Percentiles rank a stretch among this genome's conserved stretches.
Conservation (phyloP, 768 basidiomycete species). For the Collybia sordida region DNA sequence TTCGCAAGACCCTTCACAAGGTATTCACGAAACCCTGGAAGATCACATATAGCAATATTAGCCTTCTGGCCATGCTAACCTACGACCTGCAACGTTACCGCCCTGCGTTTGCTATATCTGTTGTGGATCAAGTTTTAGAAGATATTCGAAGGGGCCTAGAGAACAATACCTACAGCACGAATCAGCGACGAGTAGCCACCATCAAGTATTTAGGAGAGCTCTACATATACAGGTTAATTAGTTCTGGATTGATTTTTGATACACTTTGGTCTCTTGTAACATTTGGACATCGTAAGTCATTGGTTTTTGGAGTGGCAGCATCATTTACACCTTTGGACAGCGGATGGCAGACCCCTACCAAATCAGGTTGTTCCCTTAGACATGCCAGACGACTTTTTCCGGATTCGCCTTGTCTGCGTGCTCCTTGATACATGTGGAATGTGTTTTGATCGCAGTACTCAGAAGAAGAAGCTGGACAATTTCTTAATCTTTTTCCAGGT, state of each 20-base stretch:
- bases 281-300: slow-evolving; percentile 90
- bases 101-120: slow-evolving; percentile 80
- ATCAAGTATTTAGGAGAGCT: slow-evolving; percentile 96
- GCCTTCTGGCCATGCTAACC: slow-evolving; percentile 89
- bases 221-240: slow-evolving; percentile 92
- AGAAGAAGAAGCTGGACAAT: slow-evolving; percentile 90
- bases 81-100: slow-evolving; percentile 95
- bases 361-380: slow-evolving; percentile 75
- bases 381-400: slow-evolving; percentile 95
- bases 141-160: slow-evolving; percentile 90
- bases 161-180: slow-evolving; percentile 92
- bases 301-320: not conserved
- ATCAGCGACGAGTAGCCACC: slow-evolving; percentile 88
- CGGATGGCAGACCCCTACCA: slow-evolving; percentile 86
- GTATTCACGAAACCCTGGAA: slow-evolving; percentile 99
- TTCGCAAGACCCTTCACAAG: slow-evolving; percentile 71
- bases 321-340: slow-evolving; percentile 38
- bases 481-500: slow-evolving; percentile 96
- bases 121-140: slow-evolving; percentile 95
- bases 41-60: slow-evolving; percentile 88
- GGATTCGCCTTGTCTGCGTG: slow-evolving; percentile 87
- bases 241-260: slow-evolving; percentile 89
- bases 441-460: slow-evolving; percentile 94
- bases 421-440: slow-evolving; percentile 95
- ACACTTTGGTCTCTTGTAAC: slow-evolving; percentile 92